These are phyloP conservation scores for Trametes gibbosa DNA, from an alignment of 768 basidiomycete genomes.

Conservation along the genomic window DNA sequence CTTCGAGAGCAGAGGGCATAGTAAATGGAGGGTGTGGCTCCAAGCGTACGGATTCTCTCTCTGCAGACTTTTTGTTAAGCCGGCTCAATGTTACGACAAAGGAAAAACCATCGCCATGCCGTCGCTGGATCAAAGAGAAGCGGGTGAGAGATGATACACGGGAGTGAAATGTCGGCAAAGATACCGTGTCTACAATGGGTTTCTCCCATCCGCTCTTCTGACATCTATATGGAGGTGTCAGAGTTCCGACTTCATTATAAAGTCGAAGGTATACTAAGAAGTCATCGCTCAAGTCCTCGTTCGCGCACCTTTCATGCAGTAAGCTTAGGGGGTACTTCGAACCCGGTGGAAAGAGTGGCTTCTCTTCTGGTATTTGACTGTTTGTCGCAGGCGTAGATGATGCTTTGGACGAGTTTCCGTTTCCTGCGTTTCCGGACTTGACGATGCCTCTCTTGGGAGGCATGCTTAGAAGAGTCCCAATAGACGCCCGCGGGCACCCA, in stretches of 20 bases:
- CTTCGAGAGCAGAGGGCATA: constrained; percentile 69
- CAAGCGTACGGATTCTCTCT: constrained; percentile 66
- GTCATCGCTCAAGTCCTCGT: background rate
- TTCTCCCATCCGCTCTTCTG: constrained; percentile 91
- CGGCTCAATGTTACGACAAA: constrained; percentile 68
- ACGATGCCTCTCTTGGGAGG: constrained; percentile 74
- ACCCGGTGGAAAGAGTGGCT: constrained; percentile 76
- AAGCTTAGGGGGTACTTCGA: constrained; percentile 82
- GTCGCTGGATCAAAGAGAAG: constrained; percentile 36
- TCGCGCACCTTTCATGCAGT: constrained; percentile 67
- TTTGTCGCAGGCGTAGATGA: constrained; percentile 19
- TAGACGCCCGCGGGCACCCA: constrained; percentile 6
- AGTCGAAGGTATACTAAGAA: background rate
- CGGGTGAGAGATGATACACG: background rate
- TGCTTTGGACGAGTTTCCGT: constrained; percentile 77
- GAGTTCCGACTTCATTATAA: background rate
- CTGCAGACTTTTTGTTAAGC: constrained; percentile 67
- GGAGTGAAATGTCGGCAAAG: background rate
- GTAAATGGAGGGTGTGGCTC: constrained; percentile 72
- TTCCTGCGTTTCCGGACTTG: constrained; percentile 88
- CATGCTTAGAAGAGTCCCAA: constrained; percentile 37
- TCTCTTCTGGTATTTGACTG: constrained; percentile 34
- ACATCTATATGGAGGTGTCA: constrained; percentile 47
- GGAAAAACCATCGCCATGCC: constrained; percentile 50
- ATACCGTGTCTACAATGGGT: constrained; percentile 73